Percentiles rank a stretch among this genome's conserved stretches.
phyloP scores from a whole-genome alignment of 768 basidiomycete species.

The Dendrothele bispora region DNA sequence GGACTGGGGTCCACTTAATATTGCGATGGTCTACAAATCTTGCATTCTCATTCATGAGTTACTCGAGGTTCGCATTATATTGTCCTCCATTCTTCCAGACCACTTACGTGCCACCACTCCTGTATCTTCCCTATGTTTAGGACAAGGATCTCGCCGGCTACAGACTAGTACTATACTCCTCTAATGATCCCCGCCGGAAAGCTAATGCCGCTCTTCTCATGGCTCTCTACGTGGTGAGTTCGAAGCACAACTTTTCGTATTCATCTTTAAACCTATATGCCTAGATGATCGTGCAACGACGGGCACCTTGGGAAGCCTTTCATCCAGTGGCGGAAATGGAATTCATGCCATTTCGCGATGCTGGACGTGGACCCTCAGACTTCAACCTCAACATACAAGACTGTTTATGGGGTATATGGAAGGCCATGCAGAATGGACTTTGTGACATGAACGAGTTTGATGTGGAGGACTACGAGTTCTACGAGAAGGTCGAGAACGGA shows the following conservation, averaged over 20 bases:
- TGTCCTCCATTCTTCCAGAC: conserved; percentile 25
- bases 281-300: conserved; percentile 94
- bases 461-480: conserved; percentile 89
- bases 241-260: neutral
- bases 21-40: conserved; percentile 91
- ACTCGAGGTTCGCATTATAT: conserved; percentile 58
- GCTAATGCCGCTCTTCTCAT: conserved; percentile 95
- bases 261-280: conserved; percentile 15
- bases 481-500: conserved; percentile 94
- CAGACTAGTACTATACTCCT: conserved; percentile 85
- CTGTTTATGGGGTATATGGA: conserved; percentile 85
- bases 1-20: conserved; percentile 91
- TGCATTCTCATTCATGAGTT: conserved; percentile 91
- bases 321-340: conserved; percentile 90
- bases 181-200: conserved; percentile 81
- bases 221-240: conserved; percentile 85
- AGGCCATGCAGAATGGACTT: conserved; percentile 87
- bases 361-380: conserved; percentile 88
- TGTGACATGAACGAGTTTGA: conserved; percentile 95
- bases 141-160: conserved; percentile 73
- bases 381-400: conserved; percentile 94
- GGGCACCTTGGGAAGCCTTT: conserved; percentile 92
- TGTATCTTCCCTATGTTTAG: conserved; percentile 37
- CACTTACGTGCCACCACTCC: conserved; percentile 36
- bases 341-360: conserved; percentile 95